Evolutionary conservation across 2,329 filamentous ascomycete genomes (phyloP).

Genomic region (Lasiodiplodia citricola): DNA sequence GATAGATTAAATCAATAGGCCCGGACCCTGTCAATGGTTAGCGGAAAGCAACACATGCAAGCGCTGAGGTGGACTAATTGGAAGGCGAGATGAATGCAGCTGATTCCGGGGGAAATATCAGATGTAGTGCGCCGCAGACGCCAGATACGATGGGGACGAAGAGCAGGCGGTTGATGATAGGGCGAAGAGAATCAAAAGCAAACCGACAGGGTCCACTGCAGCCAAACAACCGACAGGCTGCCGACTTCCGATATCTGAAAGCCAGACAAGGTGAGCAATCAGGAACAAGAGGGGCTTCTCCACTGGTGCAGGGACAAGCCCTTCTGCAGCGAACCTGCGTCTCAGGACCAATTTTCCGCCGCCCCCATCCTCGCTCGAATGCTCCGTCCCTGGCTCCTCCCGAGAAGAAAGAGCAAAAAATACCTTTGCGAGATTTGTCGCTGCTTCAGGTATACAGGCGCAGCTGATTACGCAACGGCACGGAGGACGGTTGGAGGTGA

Average conservation of each 20-base stretch:
- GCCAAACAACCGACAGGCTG: neutral
- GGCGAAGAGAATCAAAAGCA: conserved; percentile 2
- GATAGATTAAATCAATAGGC: neutral
- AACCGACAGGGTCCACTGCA: conserved; percentile 4
- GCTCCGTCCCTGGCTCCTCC: conserved; percentile 1
- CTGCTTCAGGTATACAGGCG: conserved; percentile 18
- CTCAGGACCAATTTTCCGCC: neutral
- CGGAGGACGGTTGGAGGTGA: conserved; percentile 12
- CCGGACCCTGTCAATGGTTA: conserved; percentile 8
- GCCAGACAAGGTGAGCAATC: neutral
- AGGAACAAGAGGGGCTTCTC: neutral
- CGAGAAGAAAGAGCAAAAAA: conserved; percentile 2
- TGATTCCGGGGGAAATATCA: neutral
- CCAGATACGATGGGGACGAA: neutral
- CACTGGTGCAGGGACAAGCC: conserved; percentile 13
- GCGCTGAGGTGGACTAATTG: conserved; percentile 2
- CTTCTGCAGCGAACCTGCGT: conserved; percentile 16
- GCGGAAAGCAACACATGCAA: conserved; percentile 9
- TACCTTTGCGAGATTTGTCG: neutral
- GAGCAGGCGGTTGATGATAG: neutral
- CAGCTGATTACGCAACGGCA: conserved; percentile 10
- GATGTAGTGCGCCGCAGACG: neutral
- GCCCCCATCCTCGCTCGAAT: neutral
- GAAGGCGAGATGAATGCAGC: neutral
- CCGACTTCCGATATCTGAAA: neutral